These are phyloP conservation scores for Alternaria conjuncta DNA, from an alignment of 2,329 filamentous ascomycete species.

Conservation along the genomic window DNA sequence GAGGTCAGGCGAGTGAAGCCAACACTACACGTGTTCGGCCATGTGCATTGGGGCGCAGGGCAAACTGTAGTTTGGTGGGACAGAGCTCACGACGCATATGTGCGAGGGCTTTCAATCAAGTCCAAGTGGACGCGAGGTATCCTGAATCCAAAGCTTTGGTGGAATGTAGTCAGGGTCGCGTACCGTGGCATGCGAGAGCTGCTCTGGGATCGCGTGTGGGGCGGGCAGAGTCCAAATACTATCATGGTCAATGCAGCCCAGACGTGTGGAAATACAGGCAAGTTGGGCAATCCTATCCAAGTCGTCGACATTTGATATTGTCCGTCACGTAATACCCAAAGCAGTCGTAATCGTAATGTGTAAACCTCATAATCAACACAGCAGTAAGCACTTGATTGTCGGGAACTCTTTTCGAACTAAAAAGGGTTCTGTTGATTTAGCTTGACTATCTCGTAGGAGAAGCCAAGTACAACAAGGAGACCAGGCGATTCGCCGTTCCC, in stretches of 20 bases:
- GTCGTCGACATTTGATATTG: slow-evolving; percentile 48
- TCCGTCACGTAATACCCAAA: slow-evolving; percentile 25
- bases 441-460: slow-evolving; percentile 39
- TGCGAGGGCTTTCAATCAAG: slow-evolving; percentile 62
- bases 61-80: slow-evolving; percentile 76
- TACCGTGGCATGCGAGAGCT: slow-evolving; percentile 62
- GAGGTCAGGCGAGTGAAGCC: slow-evolving; percentile 80
- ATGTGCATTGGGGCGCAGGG: slow-evolving; percentile 80
- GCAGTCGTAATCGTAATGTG: slow-evolving; percentile 37
- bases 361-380: slow-evolving; percentile 35
- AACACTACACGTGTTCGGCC: slow-evolving; percentile 80
- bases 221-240: slow-evolving; percentile 57
- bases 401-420: slow-evolving; percentile 43
- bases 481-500: slow-evolving; percentile 49
- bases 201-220: slow-evolving; percentile 67
- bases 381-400: slow-evolving; percentile 39
- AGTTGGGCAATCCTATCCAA: slow-evolving; percentile 56
- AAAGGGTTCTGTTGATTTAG: slow-evolving; percentile 49
- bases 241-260: slow-evolving; percentile 68
- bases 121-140: slow-evolving; percentile 48
- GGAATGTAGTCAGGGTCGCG: slow-evolving; percentile 58
- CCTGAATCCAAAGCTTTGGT: slow-evolving; percentile 54
- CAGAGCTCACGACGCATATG: slow-evolving; percentile 72
- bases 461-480: slow-evolving; percentile 50
- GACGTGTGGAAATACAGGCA: slow-evolving; percentile 57